These are phyloP conservation scores for Lomentospora prolificans DNA, from an alignment of 2,329 filamentous ascomycete species.

Conservation along the genomic window DNA sequence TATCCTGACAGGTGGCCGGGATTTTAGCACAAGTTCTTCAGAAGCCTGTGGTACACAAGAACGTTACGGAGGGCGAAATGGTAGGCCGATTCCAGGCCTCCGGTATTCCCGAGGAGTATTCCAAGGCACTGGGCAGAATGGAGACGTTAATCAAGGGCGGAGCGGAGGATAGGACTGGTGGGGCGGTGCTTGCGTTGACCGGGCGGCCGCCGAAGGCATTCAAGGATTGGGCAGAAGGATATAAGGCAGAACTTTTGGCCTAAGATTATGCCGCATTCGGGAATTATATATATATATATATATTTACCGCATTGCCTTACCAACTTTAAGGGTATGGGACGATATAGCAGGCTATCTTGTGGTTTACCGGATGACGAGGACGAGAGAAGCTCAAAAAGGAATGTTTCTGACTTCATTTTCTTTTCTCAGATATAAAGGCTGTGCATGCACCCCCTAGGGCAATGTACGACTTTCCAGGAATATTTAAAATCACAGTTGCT, in stretches of 20 bases:
- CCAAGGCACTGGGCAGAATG: conserved; percentile 21
- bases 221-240: background rate
- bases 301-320: too few relatives aligned
- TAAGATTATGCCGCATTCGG: too few relatives aligned
- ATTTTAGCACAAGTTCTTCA: conserved; percentile 22
- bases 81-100: conserved; percentile 13
- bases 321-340: too few relatives aligned
- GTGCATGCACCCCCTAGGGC: too few relatives aligned
- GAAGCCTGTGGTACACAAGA: conserved; percentile 23
- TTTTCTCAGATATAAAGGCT: too few relatives aligned
- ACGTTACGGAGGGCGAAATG: conserved; percentile 20
- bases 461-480: too few relatives aligned
- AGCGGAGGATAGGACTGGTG: conserved; percentile 24
- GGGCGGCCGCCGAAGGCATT: conserved; percentile 19
- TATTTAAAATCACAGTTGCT: too few relatives aligned
- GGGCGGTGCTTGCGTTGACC: conserved; percentile 23
- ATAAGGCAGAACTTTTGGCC: background rate
- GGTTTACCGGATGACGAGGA: too few relatives aligned
- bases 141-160: conserved; percentile 24
- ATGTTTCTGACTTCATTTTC: too few relatives aligned
- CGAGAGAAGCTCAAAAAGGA: too few relatives aligned
- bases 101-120: conserved; percentile 6
- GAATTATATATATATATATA: too few relatives aligned
- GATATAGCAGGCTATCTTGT: too few relatives aligned
- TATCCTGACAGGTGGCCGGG: conserved; percentile 23